phyloP scores from a whole-genome alignment of 768 basidiomycete species.

The Daedalea quercina region DNA sequence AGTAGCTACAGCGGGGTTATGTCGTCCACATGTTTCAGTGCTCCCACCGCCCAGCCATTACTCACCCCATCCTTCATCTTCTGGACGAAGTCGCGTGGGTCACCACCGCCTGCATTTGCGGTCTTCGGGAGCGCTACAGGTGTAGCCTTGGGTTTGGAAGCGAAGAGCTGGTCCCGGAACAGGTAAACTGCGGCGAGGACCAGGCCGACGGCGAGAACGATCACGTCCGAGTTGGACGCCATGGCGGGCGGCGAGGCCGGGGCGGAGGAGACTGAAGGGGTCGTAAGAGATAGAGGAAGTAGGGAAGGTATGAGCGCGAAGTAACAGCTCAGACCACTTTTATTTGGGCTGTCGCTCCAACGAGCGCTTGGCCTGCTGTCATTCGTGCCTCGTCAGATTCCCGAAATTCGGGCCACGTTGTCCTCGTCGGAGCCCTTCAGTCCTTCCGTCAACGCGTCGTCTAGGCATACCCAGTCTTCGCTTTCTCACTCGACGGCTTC shows the following conservation, averaged over 20 bases:
- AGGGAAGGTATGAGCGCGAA: background rate
- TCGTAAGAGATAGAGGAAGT: slow-evolving; percentile 8
- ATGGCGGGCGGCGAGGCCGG: slow-evolving; percentile 28
- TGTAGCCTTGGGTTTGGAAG: slow-evolving; percentile 55
- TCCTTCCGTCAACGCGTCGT: background rate
- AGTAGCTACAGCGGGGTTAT: too few relatives aligned
- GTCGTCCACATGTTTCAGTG: too few relatives aligned
- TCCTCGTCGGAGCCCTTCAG: background rate
- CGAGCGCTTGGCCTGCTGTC: background rate
- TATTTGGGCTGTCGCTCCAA: background rate
- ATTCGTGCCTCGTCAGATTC: background rate
- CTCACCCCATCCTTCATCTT: slow-evolving; percentile 93
- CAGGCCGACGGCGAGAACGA: slow-evolving; percentile 68
- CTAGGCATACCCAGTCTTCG: too few relatives aligned
- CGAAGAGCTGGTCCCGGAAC: slow-evolving; percentile 77
- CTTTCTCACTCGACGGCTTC: too few relatives aligned
- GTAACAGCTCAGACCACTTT: background rate
- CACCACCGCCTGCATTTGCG: slow-evolving; percentile 53
- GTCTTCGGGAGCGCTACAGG: slow-evolving; percentile 39
- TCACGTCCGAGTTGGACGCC: slow-evolving; percentile 67
- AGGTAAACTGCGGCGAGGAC: slow-evolving; percentile 74
- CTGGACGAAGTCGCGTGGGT: slow-evolving; percentile 89
- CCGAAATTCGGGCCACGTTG: background rate
- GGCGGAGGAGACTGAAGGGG: slow-evolving; percentile 5
- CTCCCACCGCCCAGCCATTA: slow-evolving; percentile 9